phyloP scores from a whole-genome alignment of 371 early-diverging fungal species.

The Chytridiales sp. region DNA sequence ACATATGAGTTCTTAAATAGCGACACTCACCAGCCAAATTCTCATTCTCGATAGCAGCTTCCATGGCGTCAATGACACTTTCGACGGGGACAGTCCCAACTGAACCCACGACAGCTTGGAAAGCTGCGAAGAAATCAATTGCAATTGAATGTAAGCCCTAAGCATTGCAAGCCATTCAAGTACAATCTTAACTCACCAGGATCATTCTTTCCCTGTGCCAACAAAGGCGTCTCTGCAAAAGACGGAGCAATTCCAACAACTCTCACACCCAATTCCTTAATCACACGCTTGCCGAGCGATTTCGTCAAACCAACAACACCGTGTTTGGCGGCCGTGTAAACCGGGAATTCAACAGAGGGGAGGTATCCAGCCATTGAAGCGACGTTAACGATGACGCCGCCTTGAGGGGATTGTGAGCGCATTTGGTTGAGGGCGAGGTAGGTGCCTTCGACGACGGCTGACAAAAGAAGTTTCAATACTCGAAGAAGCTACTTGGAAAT shows the following conservation, averaged over 20 bases:
- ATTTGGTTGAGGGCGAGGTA: slow-evolving; percentile 67
- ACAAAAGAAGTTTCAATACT: not conserved
- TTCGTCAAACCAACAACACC: slow-evolving; percentile 70
- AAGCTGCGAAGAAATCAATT: too few species aligned
- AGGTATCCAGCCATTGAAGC: slow-evolving; percentile 76
- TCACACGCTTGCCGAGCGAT: slow-evolving; percentile 49
- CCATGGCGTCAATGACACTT: slow-evolving; percentile 65
- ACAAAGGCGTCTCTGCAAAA: slow-evolving; percentile 51
- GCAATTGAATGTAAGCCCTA: too few species aligned
- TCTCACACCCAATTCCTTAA: slow-evolving; percentile 52
- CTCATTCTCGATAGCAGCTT: slow-evolving; percentile 64
- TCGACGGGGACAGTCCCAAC: slow-evolving; percentile 47
- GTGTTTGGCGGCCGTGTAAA: slow-evolving; percentile 79
- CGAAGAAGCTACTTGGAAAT: not conserved
- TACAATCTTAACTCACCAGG: not conserved
- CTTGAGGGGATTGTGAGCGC: slow-evolving; percentile 32
- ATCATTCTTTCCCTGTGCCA: not conserved
- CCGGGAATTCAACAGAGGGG: slow-evolving; percentile 62
- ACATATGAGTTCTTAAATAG: too few species aligned
- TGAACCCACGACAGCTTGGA: slow-evolving; percentile 2
- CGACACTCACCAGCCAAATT: slow-evolving; percentile 45
- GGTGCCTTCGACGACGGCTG: slow-evolving; percentile 67
- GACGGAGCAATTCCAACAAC: slow-evolving; percentile 79
- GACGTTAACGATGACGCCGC: slow-evolving; percentile 74
- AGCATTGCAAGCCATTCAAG: too few species aligned